Base-by-base conservation (phyloP, 805 yeast genomes). In the Candida boidinii region DNA sequence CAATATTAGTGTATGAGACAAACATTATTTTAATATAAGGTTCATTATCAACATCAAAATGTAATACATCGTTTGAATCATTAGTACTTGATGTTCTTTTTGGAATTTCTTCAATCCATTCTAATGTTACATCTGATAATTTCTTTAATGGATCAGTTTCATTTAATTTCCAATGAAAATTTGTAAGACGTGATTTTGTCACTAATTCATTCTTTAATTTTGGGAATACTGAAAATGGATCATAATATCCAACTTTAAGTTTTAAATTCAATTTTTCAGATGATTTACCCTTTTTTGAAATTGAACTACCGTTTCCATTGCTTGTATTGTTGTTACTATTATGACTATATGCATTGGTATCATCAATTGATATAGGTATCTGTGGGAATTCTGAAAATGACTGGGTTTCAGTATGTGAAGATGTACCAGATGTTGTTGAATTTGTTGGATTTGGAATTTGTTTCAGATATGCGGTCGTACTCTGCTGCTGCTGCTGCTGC, bases 121-220 rank as follows among this genome's bases (percentile, higher is more conserved):
- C 52, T 7, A 81, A 64, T 4, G 73, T 68, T 13, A 85, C 59
- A 28, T 59, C 54, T 6, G 82, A 75, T 13, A 85, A 76, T 5
- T 88, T 73, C 35, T 82, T 67, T 23, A 79, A 51, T 1, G 78
- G 76, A 26, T 75, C 70, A 23, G 62, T 54, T 1, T 62, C 49
- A 13, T 66, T 52, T 31, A 60, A 53, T 41, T 68, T 70, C 92
- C 94, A 83, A 47, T 81, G 87, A 18, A 85, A 58, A 32, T 79
- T 78, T 3, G 76, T 68, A 19, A 84, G 59, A 3, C 76, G 79
- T 3, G 79, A 59, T 32, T 66, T 64, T 10, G 64, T 33, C 15
- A 52, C 55, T 13, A 83, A 50, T 8, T 65, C 69, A 3, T 53
- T 46, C 38, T 61, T 45, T 13, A 81, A 49, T 26, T 56, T 48